Evolutionary conservation across 495 filamentous ascomycete species (phyloP).

Genomic region (Haplographium delicatum): DNA sequence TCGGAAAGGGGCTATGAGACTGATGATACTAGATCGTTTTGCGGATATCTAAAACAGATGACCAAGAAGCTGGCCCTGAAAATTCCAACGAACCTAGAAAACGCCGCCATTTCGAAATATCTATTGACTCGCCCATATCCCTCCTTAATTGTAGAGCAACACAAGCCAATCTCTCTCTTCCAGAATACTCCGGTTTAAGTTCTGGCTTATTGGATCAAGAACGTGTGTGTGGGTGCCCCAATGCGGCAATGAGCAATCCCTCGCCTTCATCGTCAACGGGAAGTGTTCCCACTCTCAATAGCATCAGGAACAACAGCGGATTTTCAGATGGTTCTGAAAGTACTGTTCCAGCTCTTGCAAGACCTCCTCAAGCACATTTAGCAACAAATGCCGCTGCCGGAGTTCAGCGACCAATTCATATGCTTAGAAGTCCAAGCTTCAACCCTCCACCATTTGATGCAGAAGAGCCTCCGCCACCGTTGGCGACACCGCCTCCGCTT

Average conservation of each 20-base stretch:
- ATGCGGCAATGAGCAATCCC: slow-evolving; percentile 37
- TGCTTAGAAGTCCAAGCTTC: slow-evolving; percentile 81
- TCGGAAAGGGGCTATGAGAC: no score
- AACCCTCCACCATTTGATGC: slow-evolving; percentile 90
- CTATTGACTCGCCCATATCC: slow-evolving; percentile 96
- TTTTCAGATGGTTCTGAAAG: slow-evolving; percentile 3
- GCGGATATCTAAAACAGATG: slow-evolving; percentile 84
- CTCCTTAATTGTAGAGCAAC: slow-evolving; percentile 92
- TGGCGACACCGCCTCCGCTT: slow-evolving; percentile 81
- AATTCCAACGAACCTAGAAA: slow-evolving; percentile 88
- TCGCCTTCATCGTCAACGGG: slow-evolving; percentile 24
- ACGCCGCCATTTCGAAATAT: slow-evolving; percentile 94
- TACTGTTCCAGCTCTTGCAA: slow-evolving; percentile 15
- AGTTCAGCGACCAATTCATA: slow-evolving; percentile 70
- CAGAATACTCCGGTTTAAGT: slow-evolving; percentile 64
- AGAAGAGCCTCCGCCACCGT: slow-evolving; percentile 75
- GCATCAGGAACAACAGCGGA: not conserved
- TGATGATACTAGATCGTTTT: slow-evolving; percentile 73
- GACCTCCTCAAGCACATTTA: slow-evolving; percentile 25
- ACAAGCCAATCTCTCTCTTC: slow-evolving; percentile 82
- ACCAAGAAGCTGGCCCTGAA: no score
- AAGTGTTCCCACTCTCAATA: slow-evolving; percentile 19
- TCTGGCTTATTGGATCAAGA: slow-evolving; percentile 24
- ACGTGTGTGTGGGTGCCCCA: slow-evolving; percentile 72
- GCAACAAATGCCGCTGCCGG: slow-evolving; percentile 17